Evolutionary conservation across 768 basidiomycete species (phyloP).

Genomic region (Nevesoporus exiguus): DNA sequence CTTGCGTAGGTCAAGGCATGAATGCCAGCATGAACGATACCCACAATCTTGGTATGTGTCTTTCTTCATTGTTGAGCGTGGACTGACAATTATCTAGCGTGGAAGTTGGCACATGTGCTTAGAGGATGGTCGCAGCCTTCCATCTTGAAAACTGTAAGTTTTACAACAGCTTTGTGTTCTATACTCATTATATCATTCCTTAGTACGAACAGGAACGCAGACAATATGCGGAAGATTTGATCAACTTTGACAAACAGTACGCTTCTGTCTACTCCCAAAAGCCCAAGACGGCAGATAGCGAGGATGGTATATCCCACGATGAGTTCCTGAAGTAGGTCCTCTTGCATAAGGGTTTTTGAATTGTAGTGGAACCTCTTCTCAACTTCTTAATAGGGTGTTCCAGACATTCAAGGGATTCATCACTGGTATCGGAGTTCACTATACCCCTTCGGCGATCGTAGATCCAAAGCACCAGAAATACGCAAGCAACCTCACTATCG

Average conservation of each 20-base stretch:
- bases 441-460: background rate
- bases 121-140: background rate
- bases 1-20: slow-evolving; percentile 61
- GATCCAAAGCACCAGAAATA: background rate
- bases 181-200: too few species aligned
- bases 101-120: background rate
- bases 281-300: background rate
- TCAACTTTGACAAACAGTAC: background rate
- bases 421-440: background rate
- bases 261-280: background rate
- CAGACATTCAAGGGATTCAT: background rate
- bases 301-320: background rate
- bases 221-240: background rate
- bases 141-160: background rate
- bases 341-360: background rate
- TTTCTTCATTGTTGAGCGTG: background rate
- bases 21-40: slow-evolving; percentile 76
- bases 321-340: background rate
- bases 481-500: background rate
- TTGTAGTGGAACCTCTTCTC: background rate
- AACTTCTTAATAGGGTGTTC: background rate
- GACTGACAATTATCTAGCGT: background rate
- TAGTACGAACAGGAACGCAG: background rate
- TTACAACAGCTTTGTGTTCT: background rate
- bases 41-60: slow-evolving; percentile 49